Conservation (phyloP, 495 filamentous ascomycete species). For the Penicillium pancosmium region DNA sequence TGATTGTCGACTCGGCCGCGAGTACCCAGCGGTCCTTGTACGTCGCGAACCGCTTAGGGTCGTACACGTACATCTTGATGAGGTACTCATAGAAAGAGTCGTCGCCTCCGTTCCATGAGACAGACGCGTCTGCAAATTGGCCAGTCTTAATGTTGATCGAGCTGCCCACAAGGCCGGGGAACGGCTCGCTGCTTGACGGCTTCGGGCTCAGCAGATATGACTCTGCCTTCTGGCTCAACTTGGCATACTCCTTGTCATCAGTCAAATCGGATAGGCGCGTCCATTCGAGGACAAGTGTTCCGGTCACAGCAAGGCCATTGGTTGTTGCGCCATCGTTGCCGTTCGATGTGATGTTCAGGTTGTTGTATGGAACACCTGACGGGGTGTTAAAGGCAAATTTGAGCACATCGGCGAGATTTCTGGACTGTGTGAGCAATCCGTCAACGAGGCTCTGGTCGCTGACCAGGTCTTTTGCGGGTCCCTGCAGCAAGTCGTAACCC, state of each 20-base stretch:
- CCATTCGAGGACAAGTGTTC: slow-evolving; percentile 83
- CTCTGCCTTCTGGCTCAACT: slow-evolving; percentile 69
- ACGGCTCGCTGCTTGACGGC: slow-evolving; percentile 67
- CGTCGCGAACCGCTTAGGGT: slow-evolving; percentile 59
- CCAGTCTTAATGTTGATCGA: slow-evolving; percentile 66
- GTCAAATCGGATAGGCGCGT: slow-evolving; percentile 79
- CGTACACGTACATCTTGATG: slow-evolving; percentile 92
- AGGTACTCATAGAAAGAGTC: slow-evolving; percentile 93
- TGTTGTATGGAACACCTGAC: slow-evolving; percentile 76
- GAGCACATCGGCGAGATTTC: slow-evolving; percentile 69
- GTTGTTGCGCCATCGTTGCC: slow-evolving; percentile 52
- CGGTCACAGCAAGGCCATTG: slow-evolving; percentile 72
- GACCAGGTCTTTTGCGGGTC: slow-evolving; percentile 61
- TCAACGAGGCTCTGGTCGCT: slow-evolving; percentile 51
- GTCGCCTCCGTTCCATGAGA: slow-evolving; percentile 79
- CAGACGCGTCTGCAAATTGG: slow-evolving; percentile 63
- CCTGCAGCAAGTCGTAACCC: slow-evolving; percentile 79
- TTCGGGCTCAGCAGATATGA: slow-evolving; percentile 69
- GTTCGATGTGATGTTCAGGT: slow-evolving; percentile 57
- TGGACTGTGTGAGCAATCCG: slow-evolving; percentile 65
- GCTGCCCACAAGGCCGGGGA: slow-evolving; percentile 75
- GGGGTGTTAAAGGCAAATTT: slow-evolving; percentile 79
- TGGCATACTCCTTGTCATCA: slow-evolving; percentile 64
- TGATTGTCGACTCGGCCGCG: slow-evolving; percentile 77
- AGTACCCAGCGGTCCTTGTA: slow-evolving; percentile 77